Evolutionary conservation across 345 rosid genomes (phyloP), one percentile per base, ranked within the genome.

Genomic region (Eucalyptus regnans): DNA sequence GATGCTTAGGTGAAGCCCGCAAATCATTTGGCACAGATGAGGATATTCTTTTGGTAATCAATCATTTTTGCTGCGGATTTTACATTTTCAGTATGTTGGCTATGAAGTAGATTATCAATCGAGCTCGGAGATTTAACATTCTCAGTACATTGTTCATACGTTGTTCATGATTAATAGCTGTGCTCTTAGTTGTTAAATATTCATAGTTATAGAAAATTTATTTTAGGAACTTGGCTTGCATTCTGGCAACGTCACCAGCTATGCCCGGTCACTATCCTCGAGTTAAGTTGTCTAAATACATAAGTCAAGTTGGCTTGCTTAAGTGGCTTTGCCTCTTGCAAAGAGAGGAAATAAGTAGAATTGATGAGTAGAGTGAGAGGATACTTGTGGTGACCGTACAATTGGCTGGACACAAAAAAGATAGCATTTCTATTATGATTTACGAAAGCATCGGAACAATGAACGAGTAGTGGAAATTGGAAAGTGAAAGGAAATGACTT

Each of bases 1-100:
- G 93, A 88, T 93, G 95, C 89, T 91, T 95, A 4, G 96, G 95
- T 90, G 96, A 95, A 91, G 98, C 98, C 46, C 93, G 95, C 50
- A 95, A 94, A 89, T 94, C 97, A 31, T 96, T 92, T 86, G 97
- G 99, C 43, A 96, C 99, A 7, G 99, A 96, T 16, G 99, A 96
- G 92, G 99, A 96, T 94, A 95, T 96, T 92, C 95, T 95, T 87
- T 86, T 96, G 96, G 99, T 96, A 94, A 94, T 50, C 85, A 56
- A 25, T 80, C 41, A 51, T 16, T 76, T 76, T 41, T 7, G 48
- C 44, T 41, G 9, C 1, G 1, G 48, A 41, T 41, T 76, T 76
- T 76, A 22, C 84, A 41, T 76, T 76, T 37, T 76, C 29, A 37
- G 84, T 41, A 20, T 41, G 29, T 76, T 43, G 7, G 29, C 84